phyloP scores from a whole-genome alignment of 305 asterid genomes.

The Salvia sclarea region DNA sequence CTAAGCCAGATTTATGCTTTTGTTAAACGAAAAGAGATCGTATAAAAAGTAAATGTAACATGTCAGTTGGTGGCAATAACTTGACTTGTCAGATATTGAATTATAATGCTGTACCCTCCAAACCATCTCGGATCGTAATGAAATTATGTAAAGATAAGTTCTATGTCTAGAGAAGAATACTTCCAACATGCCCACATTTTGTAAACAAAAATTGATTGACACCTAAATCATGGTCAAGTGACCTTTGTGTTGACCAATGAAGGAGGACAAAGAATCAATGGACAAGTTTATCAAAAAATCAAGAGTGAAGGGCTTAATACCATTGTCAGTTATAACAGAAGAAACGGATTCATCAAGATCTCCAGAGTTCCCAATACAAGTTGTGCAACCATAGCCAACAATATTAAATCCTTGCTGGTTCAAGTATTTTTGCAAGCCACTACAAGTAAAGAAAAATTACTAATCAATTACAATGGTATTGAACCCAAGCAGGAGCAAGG shows the following conservation, averaged over 20 bases:
- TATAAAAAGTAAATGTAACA: constrained; percentile 2
- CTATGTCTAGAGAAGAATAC: constrained; percentile 6
- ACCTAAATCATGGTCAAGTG: not conserved
- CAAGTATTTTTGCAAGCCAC: constrained; percentile 78
- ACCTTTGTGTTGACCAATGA: constrained; percentile 13
- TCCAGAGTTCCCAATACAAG: constrained; percentile 93
- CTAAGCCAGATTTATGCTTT: not conserved
- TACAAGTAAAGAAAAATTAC: constrained; percentile 33
- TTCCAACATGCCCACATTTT: not conserved
- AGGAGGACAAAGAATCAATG: not conserved
- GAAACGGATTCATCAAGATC: constrained; percentile 86
- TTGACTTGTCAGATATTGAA: not conserved
- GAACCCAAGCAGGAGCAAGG: constrained; percentile 9
- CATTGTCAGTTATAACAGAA: constrained; percentile 67
- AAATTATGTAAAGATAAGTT: not conserved
- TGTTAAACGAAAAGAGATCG: not conserved
- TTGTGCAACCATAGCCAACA: constrained; percentile 93
- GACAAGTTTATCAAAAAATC: not conserved
- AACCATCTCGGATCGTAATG: not conserved
- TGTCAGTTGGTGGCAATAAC: not conserved
- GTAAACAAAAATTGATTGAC: not conserved
- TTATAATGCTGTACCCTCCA: not conserved
- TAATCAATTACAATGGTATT: not conserved
- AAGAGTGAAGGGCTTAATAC: constrained; percentile 37
- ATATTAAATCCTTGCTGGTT: constrained; percentile 81